Evolutionary conservation across 202 grass and related monocot genomes (phyloP).

Genomic region (Panicum hallii): DNA sequence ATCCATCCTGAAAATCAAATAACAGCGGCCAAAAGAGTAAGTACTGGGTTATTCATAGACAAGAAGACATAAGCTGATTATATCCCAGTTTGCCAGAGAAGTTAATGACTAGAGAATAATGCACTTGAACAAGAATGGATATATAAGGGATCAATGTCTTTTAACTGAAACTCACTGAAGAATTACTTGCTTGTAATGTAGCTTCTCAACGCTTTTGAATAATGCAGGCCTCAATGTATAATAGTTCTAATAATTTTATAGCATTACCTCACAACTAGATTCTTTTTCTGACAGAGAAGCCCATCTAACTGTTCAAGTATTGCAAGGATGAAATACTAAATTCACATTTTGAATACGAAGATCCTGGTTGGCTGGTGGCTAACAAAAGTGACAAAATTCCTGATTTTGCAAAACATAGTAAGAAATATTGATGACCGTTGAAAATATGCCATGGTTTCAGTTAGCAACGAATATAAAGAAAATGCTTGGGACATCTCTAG

Average conservation of each 20-base stretch:
- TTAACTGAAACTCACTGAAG: slow-evolving; percentile 14
- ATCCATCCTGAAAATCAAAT: slow-evolving; percentile 83
- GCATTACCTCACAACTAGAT: background rate
- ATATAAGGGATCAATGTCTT: slow-evolving; percentile 25
- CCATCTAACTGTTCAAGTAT: background rate
- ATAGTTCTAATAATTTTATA: slow-evolving; percentile 11
- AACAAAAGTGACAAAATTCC: background rate
- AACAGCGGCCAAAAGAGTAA: slow-evolving; percentile 31
- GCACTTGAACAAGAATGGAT: slow-evolving; percentile 12
- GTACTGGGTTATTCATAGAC: slow-evolving; percentile 2
- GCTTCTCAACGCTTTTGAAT: background rate
- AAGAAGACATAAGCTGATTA: slow-evolving; percentile 10
- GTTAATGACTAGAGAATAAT: slow-evolving; percentile 15
- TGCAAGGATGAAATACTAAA: slow-evolving; percentile 9
- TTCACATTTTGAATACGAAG: slow-evolving; percentile 14
- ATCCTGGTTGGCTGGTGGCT: background rate
- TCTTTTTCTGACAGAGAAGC: slow-evolving; percentile 15
- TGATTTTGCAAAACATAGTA: background rate
- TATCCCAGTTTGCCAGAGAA: background rate
- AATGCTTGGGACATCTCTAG: too few relatives aligned
- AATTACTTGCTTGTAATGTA: slow-evolving; percentile 1
- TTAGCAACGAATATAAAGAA: background rate
- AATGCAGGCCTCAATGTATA: background rate
- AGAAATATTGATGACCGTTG: background rate
- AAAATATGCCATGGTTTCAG: slow-evolving; percentile 1